Evolutionary conservation across 495 filamentous ascomycete species (phyloP).

Genomic region (Darksidea phi): DNA sequence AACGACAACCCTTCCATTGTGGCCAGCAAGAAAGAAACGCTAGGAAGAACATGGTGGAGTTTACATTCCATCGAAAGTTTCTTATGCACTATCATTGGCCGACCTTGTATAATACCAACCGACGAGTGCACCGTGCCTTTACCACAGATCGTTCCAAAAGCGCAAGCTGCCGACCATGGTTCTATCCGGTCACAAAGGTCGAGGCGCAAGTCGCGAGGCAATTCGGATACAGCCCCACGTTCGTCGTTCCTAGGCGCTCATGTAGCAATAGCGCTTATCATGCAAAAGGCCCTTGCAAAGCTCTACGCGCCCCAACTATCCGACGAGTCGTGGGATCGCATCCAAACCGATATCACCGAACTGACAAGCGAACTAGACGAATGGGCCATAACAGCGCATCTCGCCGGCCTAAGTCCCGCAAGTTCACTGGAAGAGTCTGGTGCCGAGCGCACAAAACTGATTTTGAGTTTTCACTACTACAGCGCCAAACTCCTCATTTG

Average conservation of each 20-base stretch:
- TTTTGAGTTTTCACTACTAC: conserved; percentile 9
- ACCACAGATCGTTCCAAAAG: background rate
- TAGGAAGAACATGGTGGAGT: conserved; percentile 9
- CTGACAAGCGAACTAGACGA: conserved; percentile 4
- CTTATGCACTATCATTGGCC: conserved; percentile 8
- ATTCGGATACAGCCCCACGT: too few species aligned
- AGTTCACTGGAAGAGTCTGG: too few species aligned
- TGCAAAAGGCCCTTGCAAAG: conserved; percentile 9
- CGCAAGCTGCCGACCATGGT: too few species aligned
- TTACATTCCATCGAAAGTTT: conserved; percentile 13
- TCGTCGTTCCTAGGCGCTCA: conserved; percentile 1
- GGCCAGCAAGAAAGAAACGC: conserved; percentile 2
- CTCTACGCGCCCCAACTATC: conserved; percentile 10
- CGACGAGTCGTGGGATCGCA: background rate
- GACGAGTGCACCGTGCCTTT: conserved; percentile 13
- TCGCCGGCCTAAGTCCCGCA: too few species aligned
- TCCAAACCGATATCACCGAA: background rate
- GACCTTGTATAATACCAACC: conserved; percentile 10
- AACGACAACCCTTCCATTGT: conserved; percentile 7
- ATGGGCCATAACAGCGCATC: background rate
- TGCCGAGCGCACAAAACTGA: too few species aligned
- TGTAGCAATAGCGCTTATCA: background rate
- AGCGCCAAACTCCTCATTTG: conserved; percentile 10
- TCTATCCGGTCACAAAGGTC: too few species aligned
- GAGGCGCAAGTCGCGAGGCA: too few species aligned